These are phyloP conservation scores for Austroboletus festivus DNA, from an alignment of 768 basidiomycete genomes.

Conservation along the genomic window DNA sequence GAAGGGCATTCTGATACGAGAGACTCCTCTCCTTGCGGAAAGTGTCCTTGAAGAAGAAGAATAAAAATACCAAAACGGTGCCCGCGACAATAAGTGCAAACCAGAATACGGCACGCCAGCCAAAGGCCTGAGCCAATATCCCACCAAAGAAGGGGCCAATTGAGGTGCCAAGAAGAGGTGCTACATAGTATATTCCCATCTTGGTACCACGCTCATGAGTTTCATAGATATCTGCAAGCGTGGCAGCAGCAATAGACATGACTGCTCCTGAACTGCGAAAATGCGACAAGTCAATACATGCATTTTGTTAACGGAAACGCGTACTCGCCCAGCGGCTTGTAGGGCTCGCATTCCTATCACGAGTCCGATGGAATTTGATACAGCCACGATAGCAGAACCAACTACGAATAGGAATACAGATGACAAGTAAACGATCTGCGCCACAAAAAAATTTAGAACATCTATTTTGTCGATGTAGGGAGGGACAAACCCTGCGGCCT, in stretches of 20 bases:
- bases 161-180: conserved; percentile 69
- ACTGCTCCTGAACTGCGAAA: conserved; percentile 57
- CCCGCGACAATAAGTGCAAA: conserved; percentile 66
- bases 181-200: conserved; percentile 81
- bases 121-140: conserved; percentile 57
- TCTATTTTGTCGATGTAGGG: background rate
- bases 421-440: conserved; percentile 52
- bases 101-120: conserved; percentile 86
- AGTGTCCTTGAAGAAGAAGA: conserved; percentile 78
- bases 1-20: conserved; percentile 68
- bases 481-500: conserved; percentile 56
- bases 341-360: conserved; percentile 67
- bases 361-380: conserved; percentile 51
- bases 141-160: conserved; percentile 73
- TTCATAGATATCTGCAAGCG: conserved; percentile 78
- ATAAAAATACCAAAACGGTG: conserved; percentile 50
- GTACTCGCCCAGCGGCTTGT: conserved; percentile 56
- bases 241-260: conserved; percentile 71
- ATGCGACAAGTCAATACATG: background rate
- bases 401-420: conserved; percentile 53
- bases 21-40: conserved; percentile 81
- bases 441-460: background rate
- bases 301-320: background rate
- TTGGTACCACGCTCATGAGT: conserved; percentile 74
- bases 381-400: conserved; percentile 57